Conservation (phyloP, 23 red algal species). For the Cyanidiococcus yangmingshanensis region DNA sequence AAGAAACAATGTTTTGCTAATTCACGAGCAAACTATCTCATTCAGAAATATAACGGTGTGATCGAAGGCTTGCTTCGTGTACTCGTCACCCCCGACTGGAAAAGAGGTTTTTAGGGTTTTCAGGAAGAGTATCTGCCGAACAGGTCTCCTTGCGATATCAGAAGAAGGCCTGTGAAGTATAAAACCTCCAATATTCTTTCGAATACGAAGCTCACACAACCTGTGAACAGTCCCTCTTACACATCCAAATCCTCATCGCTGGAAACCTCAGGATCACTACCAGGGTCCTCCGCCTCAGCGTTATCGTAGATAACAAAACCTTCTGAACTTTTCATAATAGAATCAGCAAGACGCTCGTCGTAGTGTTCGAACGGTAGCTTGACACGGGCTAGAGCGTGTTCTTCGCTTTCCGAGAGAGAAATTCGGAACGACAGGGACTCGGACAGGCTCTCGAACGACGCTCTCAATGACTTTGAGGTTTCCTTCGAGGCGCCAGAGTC, state of each 20-base stretch:
- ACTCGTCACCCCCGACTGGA: no score
- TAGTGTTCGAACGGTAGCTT: not conserved
- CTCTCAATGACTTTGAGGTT: not conserved
- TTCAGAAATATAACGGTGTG: no score
- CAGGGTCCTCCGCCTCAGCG: conserved; percentile 4
- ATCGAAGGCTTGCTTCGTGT: no score
- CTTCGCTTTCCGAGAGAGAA: not conserved
- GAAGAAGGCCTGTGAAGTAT: no score
- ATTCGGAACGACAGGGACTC: not conserved
- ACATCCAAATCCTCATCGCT: conserved; percentile 18
- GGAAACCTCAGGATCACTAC: conserved; percentile 6
- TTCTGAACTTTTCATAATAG: not conserved
- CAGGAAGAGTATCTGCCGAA: no score
- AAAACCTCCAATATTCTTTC: no score
- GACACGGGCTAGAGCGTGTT: not conserved
- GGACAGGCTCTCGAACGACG: not conserved
- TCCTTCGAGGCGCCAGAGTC: not conserved
- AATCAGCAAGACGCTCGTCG: not conserved
- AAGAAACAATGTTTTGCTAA: no score
- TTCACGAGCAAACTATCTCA: no score
- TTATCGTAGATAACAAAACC: conserved; percentile 5
- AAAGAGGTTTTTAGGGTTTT: no score
- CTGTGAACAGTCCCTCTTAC: not conserved
- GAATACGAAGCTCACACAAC: no score
- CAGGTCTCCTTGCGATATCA: no score